phyloP scores from a whole-genome alignment of 2,329 filamentous ascomycete species.

The Polychaeton citri region DNA sequence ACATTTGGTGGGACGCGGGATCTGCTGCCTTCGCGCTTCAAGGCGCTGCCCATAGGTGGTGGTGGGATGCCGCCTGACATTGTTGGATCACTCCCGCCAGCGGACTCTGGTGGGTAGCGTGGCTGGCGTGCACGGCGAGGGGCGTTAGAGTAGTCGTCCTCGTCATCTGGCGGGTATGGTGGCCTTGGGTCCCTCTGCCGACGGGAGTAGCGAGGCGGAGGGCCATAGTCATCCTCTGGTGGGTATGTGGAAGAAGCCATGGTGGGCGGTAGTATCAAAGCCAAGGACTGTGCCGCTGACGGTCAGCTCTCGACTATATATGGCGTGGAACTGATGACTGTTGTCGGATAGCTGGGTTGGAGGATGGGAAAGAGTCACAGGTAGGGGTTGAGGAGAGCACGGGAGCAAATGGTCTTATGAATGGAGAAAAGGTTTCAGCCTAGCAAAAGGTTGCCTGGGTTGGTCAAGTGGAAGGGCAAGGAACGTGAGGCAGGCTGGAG shows the following conservation, averaged over 20 bases:
- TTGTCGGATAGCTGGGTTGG: no score
- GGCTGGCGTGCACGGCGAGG: neutral
- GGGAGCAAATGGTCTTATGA: neutral
- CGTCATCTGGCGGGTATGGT: neutral
- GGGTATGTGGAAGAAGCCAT: neutral
- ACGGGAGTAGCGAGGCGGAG: neutral
- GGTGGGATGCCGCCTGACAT: constrained; percentile 12
- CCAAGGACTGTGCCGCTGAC: no score
- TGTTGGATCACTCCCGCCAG: constrained; percentile 1
- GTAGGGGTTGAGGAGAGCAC: neutral
- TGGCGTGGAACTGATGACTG: no score
- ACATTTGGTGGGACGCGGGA: constrained; percentile 15
- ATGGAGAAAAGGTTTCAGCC: no score
- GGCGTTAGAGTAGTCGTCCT: neutral
- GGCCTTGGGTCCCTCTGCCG: neutral
- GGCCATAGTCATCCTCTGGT: neutral
- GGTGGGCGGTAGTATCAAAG: neutral
- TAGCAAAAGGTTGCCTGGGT: no score
- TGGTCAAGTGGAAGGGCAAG: neutral
- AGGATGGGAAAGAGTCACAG: neutral
- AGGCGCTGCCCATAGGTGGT: constrained; percentile 19
- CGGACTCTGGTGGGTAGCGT: neutral
- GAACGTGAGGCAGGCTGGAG: neutral
- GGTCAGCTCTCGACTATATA: no score
- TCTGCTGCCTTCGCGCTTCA: constrained; percentile 20